Conservation (phyloP, 2,329 filamentous ascomycete genomes). For the Xylariaceae sp. region DNA sequence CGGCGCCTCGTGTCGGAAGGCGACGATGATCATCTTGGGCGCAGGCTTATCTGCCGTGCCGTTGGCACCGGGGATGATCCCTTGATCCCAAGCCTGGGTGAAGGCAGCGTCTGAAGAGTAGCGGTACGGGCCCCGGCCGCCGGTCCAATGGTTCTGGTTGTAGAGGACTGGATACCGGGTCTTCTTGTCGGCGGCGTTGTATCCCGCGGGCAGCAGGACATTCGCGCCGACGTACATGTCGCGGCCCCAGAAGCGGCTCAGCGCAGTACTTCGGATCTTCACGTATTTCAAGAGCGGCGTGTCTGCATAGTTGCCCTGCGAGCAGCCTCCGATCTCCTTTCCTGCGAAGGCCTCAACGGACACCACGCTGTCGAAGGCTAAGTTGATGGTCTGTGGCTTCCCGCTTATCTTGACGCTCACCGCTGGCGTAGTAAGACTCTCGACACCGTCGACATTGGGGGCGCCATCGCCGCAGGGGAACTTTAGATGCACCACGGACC, state of each 20-base stretch:
- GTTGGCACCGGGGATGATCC: conserved; percentile 13
- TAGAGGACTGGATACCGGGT: conserved; percentile 21
- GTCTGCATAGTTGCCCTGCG: conserved; percentile 21
- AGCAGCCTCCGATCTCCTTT: conserved; percentile 18
- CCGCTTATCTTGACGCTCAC: conserved; percentile 16
- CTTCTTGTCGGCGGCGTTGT: conserved; percentile 14
- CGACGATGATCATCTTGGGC: conserved; percentile 20
- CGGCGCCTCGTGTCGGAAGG: conserved; percentile 20
- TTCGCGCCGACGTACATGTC: conserved; percentile 24
- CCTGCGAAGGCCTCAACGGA: conserved; percentile 11
- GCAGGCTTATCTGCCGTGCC: conserved; percentile 10
- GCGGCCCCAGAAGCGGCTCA: conserved; percentile 20
- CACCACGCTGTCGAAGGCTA: conserved; percentile 16
- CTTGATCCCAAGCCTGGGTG: conserved; percentile 16
- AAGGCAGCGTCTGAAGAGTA: conserved; percentile 12
- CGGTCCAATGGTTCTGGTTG: conserved; percentile 20
- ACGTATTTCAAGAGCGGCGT: conserved; percentile 18
- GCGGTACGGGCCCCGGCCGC: conserved; percentile 10
- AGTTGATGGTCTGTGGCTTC: conserved; percentile 14
- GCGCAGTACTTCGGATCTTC: conserved; percentile 19
- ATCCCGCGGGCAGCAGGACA: conserved; percentile 19
- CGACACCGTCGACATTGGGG: conserved; percentile 16
- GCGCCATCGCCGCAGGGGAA: conserved; percentile 23
- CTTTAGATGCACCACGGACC: conserved; percentile 15
- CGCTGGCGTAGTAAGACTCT: conserved; percentile 16